Percentiles rank a stretch among this genome's conserved stretches.
Evolutionary conservation across 768 basidiomycete genomes (phyloP).

Genomic region (Cubamyces lactineus): DNA sequence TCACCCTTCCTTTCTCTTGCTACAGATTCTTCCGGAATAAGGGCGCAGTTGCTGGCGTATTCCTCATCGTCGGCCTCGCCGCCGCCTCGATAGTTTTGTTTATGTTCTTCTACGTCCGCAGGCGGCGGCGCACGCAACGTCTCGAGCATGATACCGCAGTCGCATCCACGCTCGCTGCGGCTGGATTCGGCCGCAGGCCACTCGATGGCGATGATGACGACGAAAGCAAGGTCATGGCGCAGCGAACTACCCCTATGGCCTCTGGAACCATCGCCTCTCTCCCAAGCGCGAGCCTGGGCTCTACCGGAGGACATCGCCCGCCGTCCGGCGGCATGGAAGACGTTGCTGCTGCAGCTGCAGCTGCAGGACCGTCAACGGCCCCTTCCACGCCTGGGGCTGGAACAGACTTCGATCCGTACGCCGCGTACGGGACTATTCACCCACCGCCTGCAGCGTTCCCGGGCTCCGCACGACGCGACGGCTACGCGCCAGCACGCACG

Average conservation of each 20-base stretch:
- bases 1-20: background rate
- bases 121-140: conserved; percentile 59
- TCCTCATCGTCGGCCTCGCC: conserved; percentile 86
- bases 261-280: conserved; percentile 28
- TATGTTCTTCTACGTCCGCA: conserved; percentile 70
- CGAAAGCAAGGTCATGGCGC: conserved; percentile 22
- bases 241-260: conserved; percentile 24
- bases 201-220: conserved; percentile 69
- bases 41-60: conserved; percentile 91
- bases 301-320: conserved; percentile 9
- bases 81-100: conserved; percentile 68
- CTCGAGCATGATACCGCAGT: conserved; percentile 73
- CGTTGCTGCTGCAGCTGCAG: conserved; percentile 30
- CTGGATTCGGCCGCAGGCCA: conserved; percentile 67
- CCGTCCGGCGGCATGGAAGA: conserved; percentile 36
- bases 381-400: conserved; percentile 28
- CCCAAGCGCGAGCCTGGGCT: conserved; percentile 16
- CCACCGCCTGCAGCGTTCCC: conserved; percentile 25
- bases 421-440: conserved; percentile 41
- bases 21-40: conserved; percentile 84
- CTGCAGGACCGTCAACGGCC: conserved; percentile 28
- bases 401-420: conserved; percentile 54
- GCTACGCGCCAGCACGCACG: conserved; percentile 53
- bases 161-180: conserved; percentile 73
- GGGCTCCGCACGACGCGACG: conserved; percentile 30